These are phyloP conservation scores for Myrica gale DNA, from an alignment of 306 rosid genomes.

Conservation along the genomic window DNA sequence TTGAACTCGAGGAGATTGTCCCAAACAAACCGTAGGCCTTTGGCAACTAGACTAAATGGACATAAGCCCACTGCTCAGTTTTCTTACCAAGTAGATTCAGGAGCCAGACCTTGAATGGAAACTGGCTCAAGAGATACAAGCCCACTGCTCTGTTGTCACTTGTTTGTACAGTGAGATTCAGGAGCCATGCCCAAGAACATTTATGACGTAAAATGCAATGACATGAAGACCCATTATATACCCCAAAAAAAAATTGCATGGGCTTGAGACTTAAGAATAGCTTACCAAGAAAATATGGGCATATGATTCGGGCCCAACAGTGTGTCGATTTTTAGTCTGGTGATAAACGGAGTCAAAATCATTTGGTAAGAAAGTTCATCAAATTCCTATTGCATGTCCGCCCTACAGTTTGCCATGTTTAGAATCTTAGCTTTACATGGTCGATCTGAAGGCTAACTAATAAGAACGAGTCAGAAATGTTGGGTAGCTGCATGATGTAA, in stretches of 20 bases:
- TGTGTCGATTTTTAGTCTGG: neutral
- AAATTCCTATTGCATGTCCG: neutral
- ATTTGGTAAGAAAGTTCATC: neutral
- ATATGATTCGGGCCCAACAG: neutral
- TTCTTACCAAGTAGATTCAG: too few relatives aligned
- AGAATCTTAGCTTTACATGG: neutral
- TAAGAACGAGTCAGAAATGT: neutral
- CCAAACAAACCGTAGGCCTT: too few relatives aligned
- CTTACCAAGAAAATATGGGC: neutral
- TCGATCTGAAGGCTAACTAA: neutral
- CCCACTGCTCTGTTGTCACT: too few relatives aligned
- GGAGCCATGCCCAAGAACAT: neutral
- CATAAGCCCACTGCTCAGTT: neutral
- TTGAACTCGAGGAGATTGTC: too few relatives aligned
- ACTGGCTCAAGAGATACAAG: too few relatives aligned
- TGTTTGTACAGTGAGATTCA: neutral
- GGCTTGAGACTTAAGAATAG: neutral
- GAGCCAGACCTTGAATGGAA: too few relatives aligned
- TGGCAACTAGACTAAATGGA: neutral
- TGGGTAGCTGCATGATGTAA: slow-evolving; percentile 32
- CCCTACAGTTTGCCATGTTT: neutral
- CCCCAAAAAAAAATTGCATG: neutral
- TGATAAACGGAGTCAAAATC: neutral
- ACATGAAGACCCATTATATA: too few relatives aligned
- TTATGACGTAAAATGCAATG: too few relatives aligned